Evolutionary conservation across 129 eudicot genomes (phyloP), one percentile per base, ranked within the genome.

Genomic region (Deinandra increscens): DNA sequence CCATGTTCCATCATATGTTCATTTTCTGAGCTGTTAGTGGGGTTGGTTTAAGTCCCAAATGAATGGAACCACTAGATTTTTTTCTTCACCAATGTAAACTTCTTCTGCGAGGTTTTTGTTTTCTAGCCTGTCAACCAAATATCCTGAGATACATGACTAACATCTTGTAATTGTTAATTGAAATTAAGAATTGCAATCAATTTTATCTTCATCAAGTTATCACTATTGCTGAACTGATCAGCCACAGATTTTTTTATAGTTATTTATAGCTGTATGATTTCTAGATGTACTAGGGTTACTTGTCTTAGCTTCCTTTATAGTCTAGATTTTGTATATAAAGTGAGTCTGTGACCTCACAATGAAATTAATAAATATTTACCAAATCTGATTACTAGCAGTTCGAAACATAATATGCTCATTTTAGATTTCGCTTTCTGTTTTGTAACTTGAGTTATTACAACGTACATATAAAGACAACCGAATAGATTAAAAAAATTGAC

Each of bases 381-480:
- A 51, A 51, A 18, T 8, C 5, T 51, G 13, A 19, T 51, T 7
- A 17, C 29, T 51, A 18, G 29, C 59, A 17, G 59, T 51, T 51
- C 6, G 2, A 51, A 41, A 56, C 10, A 1, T 70, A 54, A 59
- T 23, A 58, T 43, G 43, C 68, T 58, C 37, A 29, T 29, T 41
- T 29, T 58, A 59, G 67, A 59, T 45, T 50, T 43, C 26, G 66
- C 42, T 51, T 58, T 45, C n/a, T 20, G 58, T 26, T 42, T 44
- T 9, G 53, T 42, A 29, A 43, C 60, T 19, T 54, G 14, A 22
- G 39, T 31, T 4, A 31, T 36, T 11, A 45, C 49, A 39, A 60
- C 60, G 11, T 60, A 18, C 76, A 71, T 45, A 59, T 44, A 71
- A 45, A 7, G 58, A 41, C 58, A 60, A 36, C 68, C 41, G 7